A percentile compares a stretch with the other conserved stretches of the same genome.
These are phyloP conservation scores for Cystofilobasidium bisporidii DNA, from an alignment of 768 basidiomycete genomes.

Conservation along the genomic window DNA sequence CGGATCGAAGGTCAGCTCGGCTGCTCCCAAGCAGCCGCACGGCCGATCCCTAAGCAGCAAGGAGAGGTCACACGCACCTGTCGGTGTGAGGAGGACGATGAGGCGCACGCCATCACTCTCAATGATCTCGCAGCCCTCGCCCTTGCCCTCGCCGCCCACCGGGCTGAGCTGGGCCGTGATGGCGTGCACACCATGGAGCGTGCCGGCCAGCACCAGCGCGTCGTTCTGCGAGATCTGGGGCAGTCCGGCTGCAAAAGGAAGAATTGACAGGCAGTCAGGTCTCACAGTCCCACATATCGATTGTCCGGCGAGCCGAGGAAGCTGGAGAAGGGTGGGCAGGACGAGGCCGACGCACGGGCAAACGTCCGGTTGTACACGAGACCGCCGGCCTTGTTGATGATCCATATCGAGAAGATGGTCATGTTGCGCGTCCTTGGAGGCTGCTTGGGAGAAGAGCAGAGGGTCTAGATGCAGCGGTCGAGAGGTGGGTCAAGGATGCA, in stretches of 20 bases:
- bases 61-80: too few species aligned
- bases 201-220: constrained; percentile 89
- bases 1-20: neutral
- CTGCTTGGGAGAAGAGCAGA: neutral
- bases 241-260: constrained; percentile 61
- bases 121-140: constrained; percentile 63
- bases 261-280: neutral
- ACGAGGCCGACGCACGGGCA: constrained; percentile 6
- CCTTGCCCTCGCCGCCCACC: constrained; percentile 36
- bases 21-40: too few species aligned
- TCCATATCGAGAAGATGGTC: constrained; percentile 42
- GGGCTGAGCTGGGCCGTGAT: constrained; percentile 88
- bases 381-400: constrained; percentile 97
- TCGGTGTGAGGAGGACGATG: constrained; percentile 76
- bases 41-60: too few species aligned
- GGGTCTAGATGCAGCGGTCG: neutral
- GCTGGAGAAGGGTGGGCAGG: constrained; percentile 4
- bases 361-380: constrained; percentile 62
- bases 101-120: constrained; percentile 94
- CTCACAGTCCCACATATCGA: neutral
- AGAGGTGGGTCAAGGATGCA: too few species aligned
- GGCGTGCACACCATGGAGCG: constrained; percentile 95
- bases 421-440: neutral
- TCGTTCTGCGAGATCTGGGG: constrained; percentile 84
- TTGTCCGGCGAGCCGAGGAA: neutral